phyloP scores from a whole-genome alignment of 1,284 basidiomycete species.

The Lignosus rhinocerotis region DNA sequence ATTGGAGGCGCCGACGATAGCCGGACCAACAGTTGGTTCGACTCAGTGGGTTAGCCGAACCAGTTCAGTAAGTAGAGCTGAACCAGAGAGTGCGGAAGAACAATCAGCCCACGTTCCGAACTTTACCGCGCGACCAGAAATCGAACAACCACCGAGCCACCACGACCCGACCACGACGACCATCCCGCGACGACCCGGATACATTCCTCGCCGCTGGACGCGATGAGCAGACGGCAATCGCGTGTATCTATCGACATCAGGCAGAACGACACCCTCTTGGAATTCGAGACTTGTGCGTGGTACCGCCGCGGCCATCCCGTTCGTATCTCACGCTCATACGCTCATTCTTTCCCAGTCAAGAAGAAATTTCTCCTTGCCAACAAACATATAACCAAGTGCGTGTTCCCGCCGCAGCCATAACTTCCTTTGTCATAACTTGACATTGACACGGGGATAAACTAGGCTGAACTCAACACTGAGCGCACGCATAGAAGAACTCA shows the following conservation, averaged over 20 bases:
- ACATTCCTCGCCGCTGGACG: constrained; percentile 31
- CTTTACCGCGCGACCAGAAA: constrained; percentile 12
- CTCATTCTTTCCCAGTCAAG: constrained; percentile 59
- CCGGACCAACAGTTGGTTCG: constrained; percentile 7
- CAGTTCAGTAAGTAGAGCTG: neutral
- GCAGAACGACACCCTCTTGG: constrained; percentile 76
- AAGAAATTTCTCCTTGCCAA: constrained; percentile 87
- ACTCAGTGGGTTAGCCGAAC: constrained; percentile 4
- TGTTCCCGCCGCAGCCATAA: neutral
- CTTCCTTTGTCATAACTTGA: neutral
- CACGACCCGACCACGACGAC: constrained; percentile 15
- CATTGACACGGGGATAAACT: constrained; percentile 6
- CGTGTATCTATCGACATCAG: constrained; percentile 64
- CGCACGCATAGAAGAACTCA: constrained; percentile 79
- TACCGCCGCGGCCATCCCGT: constrained; percentile 3
- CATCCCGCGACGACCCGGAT: constrained; percentile 8
- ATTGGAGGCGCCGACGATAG: neutral
- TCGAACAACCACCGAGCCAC: constrained; percentile 23
- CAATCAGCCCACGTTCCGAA: neutral
- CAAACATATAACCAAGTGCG: constrained; percentile 84
- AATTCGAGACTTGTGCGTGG: constrained; percentile 79
- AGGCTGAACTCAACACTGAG: constrained; percentile 83
- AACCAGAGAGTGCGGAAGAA: neutral
- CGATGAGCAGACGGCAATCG: constrained; percentile 81
- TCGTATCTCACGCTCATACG: constrained; percentile 20